These are phyloP conservation scores for Erysimum pusillum DNA, from an alignment of 441 rosid genomes.

Conservation along the genomic window DNA sequence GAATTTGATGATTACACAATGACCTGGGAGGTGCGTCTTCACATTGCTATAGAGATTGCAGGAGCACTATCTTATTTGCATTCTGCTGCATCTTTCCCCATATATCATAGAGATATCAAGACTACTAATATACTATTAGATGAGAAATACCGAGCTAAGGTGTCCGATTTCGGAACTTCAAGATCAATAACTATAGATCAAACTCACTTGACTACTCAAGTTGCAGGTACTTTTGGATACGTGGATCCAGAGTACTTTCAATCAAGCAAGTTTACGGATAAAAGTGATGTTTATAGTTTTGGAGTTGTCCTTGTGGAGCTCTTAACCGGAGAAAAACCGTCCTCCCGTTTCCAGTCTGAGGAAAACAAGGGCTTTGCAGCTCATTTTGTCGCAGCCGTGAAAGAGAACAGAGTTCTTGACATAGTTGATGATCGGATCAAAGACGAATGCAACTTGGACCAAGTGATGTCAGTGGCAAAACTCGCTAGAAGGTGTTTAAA, in stretches of 20 bases:
- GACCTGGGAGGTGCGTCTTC: conserved; percentile 43
- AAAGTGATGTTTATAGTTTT: conserved; percentile 44
- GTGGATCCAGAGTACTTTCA: conserved; percentile 51
- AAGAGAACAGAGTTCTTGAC: conserved; percentile 39
- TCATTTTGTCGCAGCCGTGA: conserved; percentile 29
- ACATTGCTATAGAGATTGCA: conserved; percentile 17
- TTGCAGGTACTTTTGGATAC: conserved; percentile 50
- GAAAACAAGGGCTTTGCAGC: conserved; percentile 43
- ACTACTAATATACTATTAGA: conserved; percentile 44
- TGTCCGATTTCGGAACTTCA: conserved; percentile 49
- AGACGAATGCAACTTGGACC: conserved; percentile 45
- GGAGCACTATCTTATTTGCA: conserved; percentile 39
- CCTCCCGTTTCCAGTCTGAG: conserved; percentile 6
- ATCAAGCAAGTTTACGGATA: conserved; percentile 43
- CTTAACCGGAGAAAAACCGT: conserved; percentile 35
- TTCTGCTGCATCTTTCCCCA: conserved; percentile 39
- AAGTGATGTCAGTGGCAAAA: conserved; percentile 45
- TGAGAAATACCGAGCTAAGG: conserved; percentile 37
- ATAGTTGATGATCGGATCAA: conserved; percentile 42
- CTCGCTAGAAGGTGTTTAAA: conserved; percentile 48
- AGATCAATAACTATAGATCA: conserved; percentile 41
- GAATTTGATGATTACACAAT: conserved; percentile 40
- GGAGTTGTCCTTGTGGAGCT: conserved; percentile 45
- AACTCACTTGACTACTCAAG: conserved; percentile 49
- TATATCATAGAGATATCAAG: conserved; percentile 47